These are phyloP conservation scores for Pythium guiyangense DNA, from an alignment of 352 stramenopile genomes.

Conservation along the genomic window DNA sequence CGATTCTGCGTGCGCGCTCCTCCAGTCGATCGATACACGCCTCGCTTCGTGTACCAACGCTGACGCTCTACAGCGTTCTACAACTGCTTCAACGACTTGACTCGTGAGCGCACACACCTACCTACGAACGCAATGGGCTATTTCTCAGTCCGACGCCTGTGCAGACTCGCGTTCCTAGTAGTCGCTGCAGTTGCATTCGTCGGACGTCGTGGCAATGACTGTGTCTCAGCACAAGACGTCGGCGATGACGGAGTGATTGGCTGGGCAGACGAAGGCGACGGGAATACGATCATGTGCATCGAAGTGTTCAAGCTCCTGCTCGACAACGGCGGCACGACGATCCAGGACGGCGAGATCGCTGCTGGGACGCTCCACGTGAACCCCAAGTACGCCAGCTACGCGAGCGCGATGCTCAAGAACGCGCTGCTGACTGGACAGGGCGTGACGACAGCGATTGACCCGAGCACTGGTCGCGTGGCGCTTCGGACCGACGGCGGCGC, in stretches of 20 bases:
- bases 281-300: conserved; percentile 5
- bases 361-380: conserved; percentile 3
- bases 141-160: no score
- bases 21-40: no score
- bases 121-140: no score
- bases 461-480: not conserved
- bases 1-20: no score
- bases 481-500: conserved; percentile 5
- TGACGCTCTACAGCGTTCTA: no score
- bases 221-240: no score
- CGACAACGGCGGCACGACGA: conserved; percentile 3
- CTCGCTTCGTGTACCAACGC: no score
- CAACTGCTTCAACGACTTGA: no score
- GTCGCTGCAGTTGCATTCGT: no score
- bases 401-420: not conserved
- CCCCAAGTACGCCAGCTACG: conserved; percentile 1
- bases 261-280: conserved; percentile 8
- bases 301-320: conserved; percentile 11
- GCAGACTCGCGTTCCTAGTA: no score
- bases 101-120: no score
- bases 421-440: conserved; percentile 1
- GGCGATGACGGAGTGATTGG: not conserved
- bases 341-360: conserved; percentile 7
- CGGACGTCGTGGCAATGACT: no score
- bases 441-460: not conserved